Evolutionary conservation across 75 land plant genomes (phyloP).

Genomic region (Pinus albicaulis): DNA sequence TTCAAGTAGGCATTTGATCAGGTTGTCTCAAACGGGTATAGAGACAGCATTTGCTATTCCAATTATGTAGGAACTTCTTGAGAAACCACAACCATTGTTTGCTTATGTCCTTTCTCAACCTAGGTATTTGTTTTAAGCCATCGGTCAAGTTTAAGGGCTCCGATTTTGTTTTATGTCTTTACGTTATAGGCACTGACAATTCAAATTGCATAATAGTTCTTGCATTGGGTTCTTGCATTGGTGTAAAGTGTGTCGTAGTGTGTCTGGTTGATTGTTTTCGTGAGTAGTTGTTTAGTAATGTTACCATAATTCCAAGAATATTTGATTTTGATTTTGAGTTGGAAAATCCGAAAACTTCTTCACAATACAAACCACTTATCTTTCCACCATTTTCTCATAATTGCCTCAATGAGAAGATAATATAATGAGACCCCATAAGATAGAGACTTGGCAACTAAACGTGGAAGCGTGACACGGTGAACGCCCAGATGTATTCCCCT

Average conservation of each 20-base stretch:
- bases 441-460: no score
- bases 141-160: background rate
- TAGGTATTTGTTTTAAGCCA: conserved; percentile 26
- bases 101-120: conserved; percentile 93
- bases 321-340: no score
- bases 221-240: conserved; percentile 86
- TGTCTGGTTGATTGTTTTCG: conserved; percentile 9
- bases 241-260: conserved; percentile 82
- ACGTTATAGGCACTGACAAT: conserved; percentile 78
- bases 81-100: conserved; percentile 71
- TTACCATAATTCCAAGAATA: no score
- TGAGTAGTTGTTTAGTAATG: background rate
- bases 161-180: background rate
- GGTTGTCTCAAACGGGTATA: conserved; percentile 90
- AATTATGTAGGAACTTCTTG: conserved; percentile 75
- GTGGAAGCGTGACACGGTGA: no score
- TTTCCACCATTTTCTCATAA: no score
- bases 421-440: no score
- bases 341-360: no score
- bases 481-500: no score
- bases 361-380: no score
- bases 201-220: conserved; percentile 92
- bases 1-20: conserved; percentile 83
- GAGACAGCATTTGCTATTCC: conserved; percentile 96
- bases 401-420: no score